phyloP scores from a whole-genome alignment of 2,329 filamentous ascomycete species.

The Microsporum ferrugineum region DNA sequence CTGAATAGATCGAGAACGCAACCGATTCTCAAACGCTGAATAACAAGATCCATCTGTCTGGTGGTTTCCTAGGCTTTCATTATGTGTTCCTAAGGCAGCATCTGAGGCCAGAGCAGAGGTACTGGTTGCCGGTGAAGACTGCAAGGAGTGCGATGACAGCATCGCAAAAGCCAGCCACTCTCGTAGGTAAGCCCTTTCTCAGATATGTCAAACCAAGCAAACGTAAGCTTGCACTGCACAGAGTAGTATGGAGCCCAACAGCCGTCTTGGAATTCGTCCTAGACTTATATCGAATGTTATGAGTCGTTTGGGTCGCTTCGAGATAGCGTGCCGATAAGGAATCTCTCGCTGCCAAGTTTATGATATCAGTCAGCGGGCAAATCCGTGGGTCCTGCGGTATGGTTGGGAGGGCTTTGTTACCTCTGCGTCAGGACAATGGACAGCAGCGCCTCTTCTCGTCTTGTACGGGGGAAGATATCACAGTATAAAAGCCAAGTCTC shows the following conservation, averaged over 20 bases:
- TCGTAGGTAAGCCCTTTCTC: not conserved
- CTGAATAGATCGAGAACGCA: conserved; percentile 29
- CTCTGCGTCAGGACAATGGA: not conserved
- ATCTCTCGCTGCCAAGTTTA: not conserved
- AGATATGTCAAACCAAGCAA: not conserved
- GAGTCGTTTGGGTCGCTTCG: not conserved
- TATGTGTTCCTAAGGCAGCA: conserved; percentile 7
- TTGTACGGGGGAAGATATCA: not conserved
- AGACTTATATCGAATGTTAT: not conserved
- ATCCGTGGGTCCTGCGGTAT: not conserved
- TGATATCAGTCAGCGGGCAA: conserved; percentile 3
- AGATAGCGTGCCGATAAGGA: not conserved
- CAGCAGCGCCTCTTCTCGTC: not conserved
- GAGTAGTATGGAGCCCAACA: not conserved
- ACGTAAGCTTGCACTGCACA: not conserved
- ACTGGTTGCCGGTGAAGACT: conserved; percentile 14
- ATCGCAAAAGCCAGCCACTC: conserved; percentile 7
- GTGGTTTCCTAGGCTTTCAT: conserved; percentile 5
- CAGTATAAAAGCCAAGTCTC: not conserved
- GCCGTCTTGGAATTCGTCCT: not conserved
- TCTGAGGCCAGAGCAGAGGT: conserved; percentile 13
- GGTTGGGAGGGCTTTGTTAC: not conserved
- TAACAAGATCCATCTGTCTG: conserved; percentile 13
- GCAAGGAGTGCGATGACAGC: conserved; percentile 12
- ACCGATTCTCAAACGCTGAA: conserved; percentile 17